Conservation (phyloP, 352 stramenopile species). For the Globisporangium nunn region DNA sequence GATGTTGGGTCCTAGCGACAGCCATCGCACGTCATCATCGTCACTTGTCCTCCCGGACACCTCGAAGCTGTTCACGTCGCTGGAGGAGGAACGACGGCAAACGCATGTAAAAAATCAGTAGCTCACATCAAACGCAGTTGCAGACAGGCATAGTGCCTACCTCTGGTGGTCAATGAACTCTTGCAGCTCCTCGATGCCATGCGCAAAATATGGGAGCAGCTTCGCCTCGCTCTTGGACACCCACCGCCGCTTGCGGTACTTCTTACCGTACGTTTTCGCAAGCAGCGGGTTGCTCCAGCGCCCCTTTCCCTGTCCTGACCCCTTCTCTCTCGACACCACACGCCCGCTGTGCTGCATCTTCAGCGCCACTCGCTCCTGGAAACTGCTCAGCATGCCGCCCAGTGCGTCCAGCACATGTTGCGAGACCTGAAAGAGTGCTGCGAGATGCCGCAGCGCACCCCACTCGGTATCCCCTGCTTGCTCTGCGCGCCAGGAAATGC, state of each 20-base stretch:
- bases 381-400: constrained; percentile 31
- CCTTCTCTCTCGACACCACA: constrained; percentile 9
- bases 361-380: constrained; percentile 55
- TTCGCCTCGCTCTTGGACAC: constrained; percentile 56
- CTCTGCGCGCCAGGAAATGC: constrained; percentile 39
- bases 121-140: background rate
- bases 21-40: background rate
- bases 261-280: constrained; percentile 44
- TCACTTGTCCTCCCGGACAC: background rate
- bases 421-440: constrained; percentile 29
- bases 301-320: background rate
- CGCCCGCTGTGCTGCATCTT: constrained; percentile 49
- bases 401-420: constrained; percentile 28
- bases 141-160: constrained; percentile 11
- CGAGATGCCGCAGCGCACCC: constrained; percentile 36
- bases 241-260: constrained; percentile 44
- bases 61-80: constrained; percentile 12
- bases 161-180: constrained; percentile 46
- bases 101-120: background rate
- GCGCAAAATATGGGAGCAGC: constrained; percentile 54
- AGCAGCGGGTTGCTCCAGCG: constrained; percentile 52
- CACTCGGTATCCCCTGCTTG: constrained; percentile 21
- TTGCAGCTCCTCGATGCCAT: constrained; percentile 54
- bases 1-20: constrained; percentile 2
- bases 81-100: background rate